Evolutionary conservation across 192 early-diverging fungal genomes (phyloP).

Genomic region (Backusella westeae): DNA sequence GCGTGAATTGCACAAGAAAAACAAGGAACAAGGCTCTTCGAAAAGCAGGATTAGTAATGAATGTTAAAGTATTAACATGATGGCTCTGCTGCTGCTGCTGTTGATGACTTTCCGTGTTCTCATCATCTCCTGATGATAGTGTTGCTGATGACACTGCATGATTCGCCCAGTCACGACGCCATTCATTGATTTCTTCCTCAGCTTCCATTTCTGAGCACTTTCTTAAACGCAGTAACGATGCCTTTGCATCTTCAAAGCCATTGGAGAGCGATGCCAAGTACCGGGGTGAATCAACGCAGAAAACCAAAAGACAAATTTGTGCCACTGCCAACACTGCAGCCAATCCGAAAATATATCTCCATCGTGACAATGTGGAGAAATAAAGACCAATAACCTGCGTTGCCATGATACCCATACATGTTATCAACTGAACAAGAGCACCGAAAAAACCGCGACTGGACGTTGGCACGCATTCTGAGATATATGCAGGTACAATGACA

Average conservation of each 20-base stretch:
- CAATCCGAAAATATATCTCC: conserved; percentile 72
- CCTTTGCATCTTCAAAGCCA: conserved; percentile 48
- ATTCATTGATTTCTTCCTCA: conserved; percentile 50
- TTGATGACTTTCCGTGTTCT: neutral
- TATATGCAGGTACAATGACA: conserved; percentile 80
- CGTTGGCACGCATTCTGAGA: conserved; percentile 73
- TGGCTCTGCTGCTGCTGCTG: conserved; percentile 3
- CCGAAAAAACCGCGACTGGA: conserved; percentile 71
- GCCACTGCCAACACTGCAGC: conserved; percentile 56
- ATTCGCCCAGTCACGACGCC: conserved; percentile 39
- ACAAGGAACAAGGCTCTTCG: conserved; percentile 63
- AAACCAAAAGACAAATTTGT: conserved; percentile 65
- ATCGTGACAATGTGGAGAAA: conserved; percentile 55
- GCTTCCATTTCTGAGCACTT: conserved; percentile 42
- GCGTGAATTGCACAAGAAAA: conserved; percentile 70
- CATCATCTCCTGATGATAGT: neutral
- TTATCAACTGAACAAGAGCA: conserved; percentile 82
- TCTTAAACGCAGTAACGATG: conserved; percentile 53
- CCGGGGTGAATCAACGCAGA: conserved; percentile 81
- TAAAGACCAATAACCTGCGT: conserved; percentile 69
- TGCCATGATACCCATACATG: conserved; percentile 76
- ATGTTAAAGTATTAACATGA: conserved; percentile 37
- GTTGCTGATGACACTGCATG: conserved; percentile 22
- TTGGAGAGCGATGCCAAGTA: conserved; percentile 56
- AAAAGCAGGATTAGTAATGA: conserved; percentile 48